These are phyloP conservation scores for Seminavis robusta DNA, from an alignment of 108 stramenopile species.

Conservation along the genomic window DNA sequence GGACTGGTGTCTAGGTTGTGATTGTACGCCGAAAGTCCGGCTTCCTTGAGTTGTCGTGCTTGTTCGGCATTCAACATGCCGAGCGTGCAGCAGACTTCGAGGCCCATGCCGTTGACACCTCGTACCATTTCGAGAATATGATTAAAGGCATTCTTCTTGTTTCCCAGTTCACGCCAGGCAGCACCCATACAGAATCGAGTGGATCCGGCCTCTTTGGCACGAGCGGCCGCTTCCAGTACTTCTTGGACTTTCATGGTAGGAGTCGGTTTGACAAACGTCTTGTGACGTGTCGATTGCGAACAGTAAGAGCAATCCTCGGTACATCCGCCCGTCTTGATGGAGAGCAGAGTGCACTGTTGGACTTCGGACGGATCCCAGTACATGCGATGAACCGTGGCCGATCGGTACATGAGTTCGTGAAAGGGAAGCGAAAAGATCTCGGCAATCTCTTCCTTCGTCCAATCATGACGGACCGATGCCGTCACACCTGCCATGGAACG, in stretches of 20 bases:
- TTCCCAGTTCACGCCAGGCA: slow-evolving; percentile 96
- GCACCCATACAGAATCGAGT: slow-evolving; percentile 99
- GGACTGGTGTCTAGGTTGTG: slow-evolving; percentile 97
- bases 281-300: slow-evolving; percentile 92
- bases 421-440: slow-evolving; percentile 89
- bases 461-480: slow-evolving; percentile 83
- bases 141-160: slow-evolving; percentile 96
- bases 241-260: slow-evolving; percentile 98
- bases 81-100: slow-evolving; percentile 95
- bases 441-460: slow-evolving; percentile 92
- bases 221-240: slow-evolving; percentile 88
- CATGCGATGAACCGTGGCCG: slow-evolving; percentile 94
- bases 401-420: slow-evolving; percentile 95
- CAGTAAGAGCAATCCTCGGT: slow-evolving; percentile 98
- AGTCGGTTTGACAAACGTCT: slow-evolving; percentile 98
- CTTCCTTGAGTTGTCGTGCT: slow-evolving; percentile 94
- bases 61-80: slow-evolving; percentile 97
- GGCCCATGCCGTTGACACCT: slow-evolving; percentile 91
- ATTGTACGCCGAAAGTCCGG: slow-evolving; percentile 96
- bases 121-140: slow-evolving; percentile 95
- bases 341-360: slow-evolving; percentile 94
- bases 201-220: slow-evolving; percentile 95
- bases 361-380: slow-evolving; percentile 96
- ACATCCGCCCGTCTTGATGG: slow-evolving; percentile 98
- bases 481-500: slow-evolving; percentile 74